Evolutionary conservation across 805 yeast genomes (phyloP).

Genomic region (Candida pini): DNA sequence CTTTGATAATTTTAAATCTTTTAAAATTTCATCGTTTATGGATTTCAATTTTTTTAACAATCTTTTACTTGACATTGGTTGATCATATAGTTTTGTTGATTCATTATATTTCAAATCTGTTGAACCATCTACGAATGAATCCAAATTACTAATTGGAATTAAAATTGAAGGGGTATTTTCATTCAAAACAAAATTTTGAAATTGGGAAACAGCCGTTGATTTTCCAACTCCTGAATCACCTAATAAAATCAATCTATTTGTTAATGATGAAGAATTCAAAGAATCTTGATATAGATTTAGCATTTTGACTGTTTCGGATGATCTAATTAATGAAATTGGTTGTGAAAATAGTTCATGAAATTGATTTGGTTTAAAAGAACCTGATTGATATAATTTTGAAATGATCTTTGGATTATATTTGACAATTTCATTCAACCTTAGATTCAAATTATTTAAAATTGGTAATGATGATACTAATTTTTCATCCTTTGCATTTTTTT

Average conservation of each 20-base stretch:
- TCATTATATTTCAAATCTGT: slow-evolving; percentile 58
- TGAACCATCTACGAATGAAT: slow-evolving; percentile 62
- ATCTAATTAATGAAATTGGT: slow-evolving; percentile 56
- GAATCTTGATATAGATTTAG: slow-evolving; percentile 34
- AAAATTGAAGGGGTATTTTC: slow-evolving; percentile 42
- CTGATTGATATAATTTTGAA: slow-evolving; percentile 43
- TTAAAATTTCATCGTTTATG: slow-evolving; percentile 38
- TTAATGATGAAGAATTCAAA: slow-evolving; percentile 25
- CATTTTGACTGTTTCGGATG: slow-evolving; percentile 38
- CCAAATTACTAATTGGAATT: slow-evolving; percentile 60
- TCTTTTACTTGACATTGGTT: slow-evolving; percentile 69
- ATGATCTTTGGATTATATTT: slow-evolving; percentile 38
- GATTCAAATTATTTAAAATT: slow-evolving; percentile 10
- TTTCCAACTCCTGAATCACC: slow-evolving; percentile 82
- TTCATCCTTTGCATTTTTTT: slow-evolving; percentile 18
- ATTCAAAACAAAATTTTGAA: slow-evolving; percentile 46
- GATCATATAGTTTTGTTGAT: slow-evolving; percentile 48
- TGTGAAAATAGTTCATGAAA: slow-evolving; percentile 57
- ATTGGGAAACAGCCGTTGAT: slow-evolving; percentile 64
- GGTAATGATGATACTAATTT: slow-evolving; percentile 15
- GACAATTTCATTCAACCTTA: slow-evolving; percentile 26
- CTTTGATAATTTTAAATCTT: slow-evolving; percentile 22
- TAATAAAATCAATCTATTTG: slow-evolving; percentile 49
- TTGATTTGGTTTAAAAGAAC: slow-evolving; percentile 64
- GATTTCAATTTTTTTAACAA: slow-evolving; percentile 47